Conservation (phyloP, 177 flowering plant species). For the Vitis hybrid region DNA sequence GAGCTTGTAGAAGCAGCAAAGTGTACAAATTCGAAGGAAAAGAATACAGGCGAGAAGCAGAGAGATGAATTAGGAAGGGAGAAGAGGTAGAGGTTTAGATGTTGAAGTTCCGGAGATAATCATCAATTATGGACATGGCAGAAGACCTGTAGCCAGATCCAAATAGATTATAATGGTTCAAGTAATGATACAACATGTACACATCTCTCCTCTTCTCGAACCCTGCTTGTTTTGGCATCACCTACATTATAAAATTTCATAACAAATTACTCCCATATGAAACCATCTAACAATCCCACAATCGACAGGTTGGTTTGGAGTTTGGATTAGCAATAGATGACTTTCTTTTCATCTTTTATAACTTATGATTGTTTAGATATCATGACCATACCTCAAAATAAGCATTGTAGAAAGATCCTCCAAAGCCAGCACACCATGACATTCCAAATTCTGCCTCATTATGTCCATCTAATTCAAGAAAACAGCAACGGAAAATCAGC, state of each 20-base stretch:
- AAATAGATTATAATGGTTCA: slow-evolving; percentile 89
- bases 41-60: too few relatives aligned
- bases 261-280: not conserved
- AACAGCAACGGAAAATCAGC: slow-evolving; percentile 3
- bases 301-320: too few relatives aligned
- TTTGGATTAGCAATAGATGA: too few relatives aligned
- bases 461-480: slow-evolving; percentile 70
- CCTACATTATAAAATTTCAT: slow-evolving; percentile 37
- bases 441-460: slow-evolving; percentile 98
- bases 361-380: too few relatives aligned
- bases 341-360: too few relatives aligned
- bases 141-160: slow-evolving; percentile 92
- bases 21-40: not conserved
- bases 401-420: slow-evolving; percentile 75
- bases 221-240: slow-evolving; percentile 94
- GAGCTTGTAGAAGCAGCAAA: not conserved
- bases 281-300: too few relatives aligned
- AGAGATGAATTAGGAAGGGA: too few relatives aligned
- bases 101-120: slow-evolving; percentile 60
- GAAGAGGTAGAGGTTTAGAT: slow-evolving; percentile 20
- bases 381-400: slow-evolving; percentile 77
- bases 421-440: slow-evolving; percentile 99
- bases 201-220: slow-evolving; percentile 84
- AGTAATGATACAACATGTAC: slow-evolving; percentile 84
- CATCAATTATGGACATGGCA: slow-evolving; percentile 88